Evolutionary conservation across 1,284 basidiomycete genomes (phyloP), one percentile per base, ranked within the genome.

Genomic region (Malassezia yamatoensis): DNA sequence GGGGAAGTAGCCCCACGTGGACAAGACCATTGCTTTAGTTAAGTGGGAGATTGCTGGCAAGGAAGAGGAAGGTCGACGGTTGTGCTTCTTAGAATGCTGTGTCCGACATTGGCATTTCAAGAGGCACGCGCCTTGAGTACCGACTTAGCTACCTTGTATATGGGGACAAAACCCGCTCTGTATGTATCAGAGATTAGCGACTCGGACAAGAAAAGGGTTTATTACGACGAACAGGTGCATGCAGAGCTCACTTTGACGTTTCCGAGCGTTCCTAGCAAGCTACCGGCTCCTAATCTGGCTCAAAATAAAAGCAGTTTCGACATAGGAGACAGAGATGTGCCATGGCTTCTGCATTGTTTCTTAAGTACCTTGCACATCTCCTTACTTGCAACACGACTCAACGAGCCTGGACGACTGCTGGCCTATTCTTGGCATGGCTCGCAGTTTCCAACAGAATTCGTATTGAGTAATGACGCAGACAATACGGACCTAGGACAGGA

Each of bases 121-220:
- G 54, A 56, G 35, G 54, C 54, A n/a, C 49, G 50, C 21, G 44
- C 44, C n/a, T 18, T 52, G 18, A 41, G 54, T 24, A 24, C 37
- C 11, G 54, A 57, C 34, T 12, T 57, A 0, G 43, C 49, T 9
- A 50, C 54, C 16, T 16, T 57, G 21, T 57, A 41, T 48, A 35
- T 40, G 9, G 54, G 49, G 3, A 35, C 54, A 1, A 13, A 16
- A 7, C 8, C 49, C 4, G 9, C 11, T 6, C 12, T 57, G 16
- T 6, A 8, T 2, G 7, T 57, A 35, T 46, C 54, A 7, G n/a
- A 13, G 5, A 29, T 34, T 5, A 7, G 3, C n/a, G 24, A 45
- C 16, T 24, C n/a, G 12, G 36, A 15, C 15, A 10, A 20, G 15
- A 32, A 20, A 10, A 13, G 21, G 21, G 38, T 57, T 11, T 33